Percentiles rank a stretch among this genome's conserved stretches.
Conservation (phyloP, 2,329 filamentous ascomycete species). For the Chalaropsis ovoidea region DNA sequence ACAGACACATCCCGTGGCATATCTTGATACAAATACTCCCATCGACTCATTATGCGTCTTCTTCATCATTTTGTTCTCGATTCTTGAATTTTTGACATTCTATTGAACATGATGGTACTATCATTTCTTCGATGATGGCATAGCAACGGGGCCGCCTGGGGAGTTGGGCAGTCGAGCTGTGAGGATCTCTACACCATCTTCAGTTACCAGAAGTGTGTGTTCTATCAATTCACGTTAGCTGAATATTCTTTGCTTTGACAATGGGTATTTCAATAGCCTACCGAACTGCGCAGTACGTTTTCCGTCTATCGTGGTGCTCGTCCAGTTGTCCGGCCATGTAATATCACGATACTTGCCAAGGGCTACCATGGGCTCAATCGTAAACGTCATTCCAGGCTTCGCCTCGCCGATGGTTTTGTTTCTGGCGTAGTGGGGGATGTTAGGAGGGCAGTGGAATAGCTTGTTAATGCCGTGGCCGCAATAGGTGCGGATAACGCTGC, state of each 20-base stretch:
- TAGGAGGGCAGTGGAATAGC: slow-evolving; percentile 86
- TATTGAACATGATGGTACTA: background rate
- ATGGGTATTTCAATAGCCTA: slow-evolving; percentile 36
- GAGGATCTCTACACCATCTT: slow-evolving; percentile 69
- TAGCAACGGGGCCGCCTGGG: slow-evolving; percentile 60
- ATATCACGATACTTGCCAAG: slow-evolving; percentile 83
- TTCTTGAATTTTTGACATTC: background rate
- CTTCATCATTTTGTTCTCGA: background rate
- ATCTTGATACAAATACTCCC: no score
- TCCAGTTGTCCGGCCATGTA: slow-evolving; percentile 99
- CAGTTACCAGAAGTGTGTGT: slow-evolving; percentile 74
- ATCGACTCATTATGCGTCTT: background rate
- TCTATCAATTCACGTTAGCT: slow-evolving; percentile 38
- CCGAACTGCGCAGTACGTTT: slow-evolving; percentile 86
- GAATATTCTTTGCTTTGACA: background rate
- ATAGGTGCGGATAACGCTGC: slow-evolving; percentile 89
- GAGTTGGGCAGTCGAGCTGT: slow-evolving; percentile 64
- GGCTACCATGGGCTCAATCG: slow-evolving; percentile 97
- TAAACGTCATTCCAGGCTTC: slow-evolving; percentile 96
- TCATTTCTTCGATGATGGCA: slow-evolving; percentile 35
- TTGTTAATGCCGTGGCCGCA: slow-evolving; percentile 93
- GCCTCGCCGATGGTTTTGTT: slow-evolving; percentile 94
- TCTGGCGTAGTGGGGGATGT: slow-evolving; percentile 94
- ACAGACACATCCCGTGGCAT: no score
- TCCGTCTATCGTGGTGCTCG: slow-evolving; percentile 83